These are phyloP conservation scores for Acacia melanoxylon DNA, from an alignment of 306 rosid genomes.

Conservation along the genomic window DNA sequence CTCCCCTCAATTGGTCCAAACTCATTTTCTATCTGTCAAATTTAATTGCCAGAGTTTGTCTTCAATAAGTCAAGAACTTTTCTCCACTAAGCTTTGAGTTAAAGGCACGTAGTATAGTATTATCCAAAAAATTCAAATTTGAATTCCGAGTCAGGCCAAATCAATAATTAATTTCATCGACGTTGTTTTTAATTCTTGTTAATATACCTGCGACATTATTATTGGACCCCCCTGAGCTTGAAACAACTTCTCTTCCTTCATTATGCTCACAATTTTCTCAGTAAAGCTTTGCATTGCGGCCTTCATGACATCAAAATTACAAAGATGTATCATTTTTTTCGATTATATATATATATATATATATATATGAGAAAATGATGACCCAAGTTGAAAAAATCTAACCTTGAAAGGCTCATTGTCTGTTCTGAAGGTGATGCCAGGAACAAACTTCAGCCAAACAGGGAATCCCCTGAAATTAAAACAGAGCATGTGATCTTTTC, in stretches of 20 bases:
- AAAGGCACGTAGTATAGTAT: neutral
- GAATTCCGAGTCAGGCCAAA: neutral
- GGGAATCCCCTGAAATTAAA: constrained; percentile 82
- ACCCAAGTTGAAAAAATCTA: neutral
- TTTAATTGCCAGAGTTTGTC: neutral
- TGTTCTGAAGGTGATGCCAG: constrained; percentile 84
- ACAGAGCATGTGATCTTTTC: constrained; percentile 30
- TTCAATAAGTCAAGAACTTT: neutral
- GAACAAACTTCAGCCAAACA: constrained; percentile 92
- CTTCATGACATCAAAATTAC: constrained; percentile 42
- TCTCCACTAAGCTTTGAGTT: neutral
- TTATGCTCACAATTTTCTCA: constrained; percentile 68
- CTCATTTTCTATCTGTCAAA: constrained; percentile 88
- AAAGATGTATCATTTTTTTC: neutral
- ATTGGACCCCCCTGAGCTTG: constrained; percentile 96
- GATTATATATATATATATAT: neutral
- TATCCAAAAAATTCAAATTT: neutral
- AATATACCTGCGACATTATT: constrained; percentile 76
- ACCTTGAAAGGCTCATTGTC: constrained; percentile 95
- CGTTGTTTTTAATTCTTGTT: neutral
- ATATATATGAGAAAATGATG: neutral
- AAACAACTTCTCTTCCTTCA: constrained; percentile 85
- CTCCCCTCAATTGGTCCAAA: constrained; percentile 91
- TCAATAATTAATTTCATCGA: neutral
- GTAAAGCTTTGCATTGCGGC: constrained; percentile 88